Evolutionary conservation across 169 alveolate genomes (phyloP).

Genomic region (Cytauxzoon felis): DNA sequence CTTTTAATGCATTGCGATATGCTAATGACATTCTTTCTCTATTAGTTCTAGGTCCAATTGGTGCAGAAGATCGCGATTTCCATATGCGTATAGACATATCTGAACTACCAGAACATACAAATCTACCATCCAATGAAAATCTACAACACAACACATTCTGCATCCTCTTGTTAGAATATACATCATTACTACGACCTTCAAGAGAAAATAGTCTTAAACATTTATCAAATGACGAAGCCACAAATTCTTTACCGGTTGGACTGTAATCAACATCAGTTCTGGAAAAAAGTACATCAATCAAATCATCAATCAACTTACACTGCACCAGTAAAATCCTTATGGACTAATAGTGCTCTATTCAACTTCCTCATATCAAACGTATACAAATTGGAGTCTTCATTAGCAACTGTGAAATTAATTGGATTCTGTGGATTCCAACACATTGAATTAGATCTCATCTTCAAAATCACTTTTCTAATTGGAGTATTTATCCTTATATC

Average conservation of each 20-base stretch:
- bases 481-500: conserved; percentile 88
- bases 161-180: conserved; percentile 96
- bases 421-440: conserved; percentile 99
- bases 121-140: conserved; percentile 92
- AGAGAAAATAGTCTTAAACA: conserved; percentile 92
- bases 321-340: conserved; percentile 89
- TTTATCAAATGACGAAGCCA: conserved; percentile 94
- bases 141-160: conserved; percentile 86
- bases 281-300: neutral
- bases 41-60: conserved; percentile 63
- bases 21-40: conserved; percentile 82
- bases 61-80: conserved; percentile 83
- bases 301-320: conserved; percentile 59
- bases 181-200: conserved; percentile 91
- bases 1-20: conserved; percentile 79
- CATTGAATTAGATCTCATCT: conserved; percentile 88
- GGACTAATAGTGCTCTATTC: conserved; percentile 88
- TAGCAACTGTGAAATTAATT: conserved; percentile 92
- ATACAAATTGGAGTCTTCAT: conserved; percentile 95
- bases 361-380: conserved; percentile 96
- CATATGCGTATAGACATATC: conserved; percentile 96
- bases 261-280: conserved; percentile 89
- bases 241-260: conserved; percentile 97
- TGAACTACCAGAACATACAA: conserved; percentile 93
- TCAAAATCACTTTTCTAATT: conserved; percentile 81